Base-by-base conservation (phyloP, 108 stramenopile species). In the Stephanodiscus minutulus region DNA sequence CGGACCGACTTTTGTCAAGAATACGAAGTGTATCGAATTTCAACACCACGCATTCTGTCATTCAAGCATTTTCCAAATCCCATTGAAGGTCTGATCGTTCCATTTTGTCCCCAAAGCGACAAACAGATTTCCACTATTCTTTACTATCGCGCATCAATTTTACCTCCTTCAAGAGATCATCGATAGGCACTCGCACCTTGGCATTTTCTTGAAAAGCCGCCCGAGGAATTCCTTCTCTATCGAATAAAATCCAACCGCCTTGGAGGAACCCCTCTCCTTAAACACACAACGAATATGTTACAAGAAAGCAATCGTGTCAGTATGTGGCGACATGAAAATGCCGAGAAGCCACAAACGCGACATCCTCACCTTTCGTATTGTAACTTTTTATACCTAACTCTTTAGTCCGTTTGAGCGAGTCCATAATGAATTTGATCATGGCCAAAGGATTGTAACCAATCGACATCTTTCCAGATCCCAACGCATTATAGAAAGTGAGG, bases 401-500 rank as follows among this genome's bases (percentile, higher is more conserved):
- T 47, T 59, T 61, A 21, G 61, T 70, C 67, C 52, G 73, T 20
- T 52, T 64, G 57, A 70, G 72, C 12, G 80, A 82, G 58, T 56
- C 58, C 53, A 22, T 56, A 17, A 73, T 78, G 54, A 41, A 65
- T 53, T 57, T 66, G 66, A 69, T 59, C 46, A 68, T 77, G 65
- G 35, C 77, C 70, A 76, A 49, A 55, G 76, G 68, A 66, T 48
- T 60, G 48, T 61, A 69, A 12, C 73, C 64, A 39, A 71, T 46
- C 17, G 61, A 70, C 15, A 89, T 57, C n/a, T 65, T 83, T 4
- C 86, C 68, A 60, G 77, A 64, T 22, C 88, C 91, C 58, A 95
- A 81, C 3, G 80, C 82, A 29, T 73, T 57, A 78, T 91, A 95
- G 68, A 95, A 92, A 27, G 65, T 66, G 8, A 71, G 56, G 0